These are phyloP conservation scores for Xylaria scruposa DNA, from an alignment of 495 filamentous ascomycete species.

Conservation along the genomic window DNA sequence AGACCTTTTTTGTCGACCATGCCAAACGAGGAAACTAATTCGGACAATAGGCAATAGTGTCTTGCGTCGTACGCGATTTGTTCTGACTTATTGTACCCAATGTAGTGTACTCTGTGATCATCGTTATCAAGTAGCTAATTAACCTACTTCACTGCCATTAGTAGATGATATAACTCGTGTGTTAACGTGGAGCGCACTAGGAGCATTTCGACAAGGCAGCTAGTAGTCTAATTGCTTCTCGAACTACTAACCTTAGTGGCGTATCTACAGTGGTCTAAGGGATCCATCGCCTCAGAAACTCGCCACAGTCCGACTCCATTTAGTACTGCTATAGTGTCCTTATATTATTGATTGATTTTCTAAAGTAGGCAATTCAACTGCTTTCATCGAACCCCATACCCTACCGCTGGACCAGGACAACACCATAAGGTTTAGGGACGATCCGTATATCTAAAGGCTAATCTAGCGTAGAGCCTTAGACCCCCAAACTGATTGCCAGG, in stretches of 20 bases:
- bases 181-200: neutral
- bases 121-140: neutral
- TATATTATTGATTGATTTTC: neutral
- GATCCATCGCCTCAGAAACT: neutral
- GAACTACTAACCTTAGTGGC: neutral
- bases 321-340: neutral
- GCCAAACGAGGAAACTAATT: slow-evolving; percentile 1
- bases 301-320: neutral
- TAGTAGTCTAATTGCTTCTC: slow-evolving; percentile 5
- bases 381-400: neutral
- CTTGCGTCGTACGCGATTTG: neutral
- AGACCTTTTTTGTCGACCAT: neutral
- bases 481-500: neutral
- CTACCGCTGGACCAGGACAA: neutral
- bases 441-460: neutral
- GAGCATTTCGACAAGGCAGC: neutral
- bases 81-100: neutral
- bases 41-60: neutral
- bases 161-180: neutral
- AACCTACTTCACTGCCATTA: neutral
- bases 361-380: neutral
- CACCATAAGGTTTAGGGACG: neutral
- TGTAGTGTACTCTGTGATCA: neutral
- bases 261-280: neutral
- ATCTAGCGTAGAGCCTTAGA: neutral